A percentile compares a stretch with the other conserved stretches of the same genome.
Evolutionary conservation across 768 basidiomycete species (phyloP).

Genomic region (Suillus placidus): DNA sequence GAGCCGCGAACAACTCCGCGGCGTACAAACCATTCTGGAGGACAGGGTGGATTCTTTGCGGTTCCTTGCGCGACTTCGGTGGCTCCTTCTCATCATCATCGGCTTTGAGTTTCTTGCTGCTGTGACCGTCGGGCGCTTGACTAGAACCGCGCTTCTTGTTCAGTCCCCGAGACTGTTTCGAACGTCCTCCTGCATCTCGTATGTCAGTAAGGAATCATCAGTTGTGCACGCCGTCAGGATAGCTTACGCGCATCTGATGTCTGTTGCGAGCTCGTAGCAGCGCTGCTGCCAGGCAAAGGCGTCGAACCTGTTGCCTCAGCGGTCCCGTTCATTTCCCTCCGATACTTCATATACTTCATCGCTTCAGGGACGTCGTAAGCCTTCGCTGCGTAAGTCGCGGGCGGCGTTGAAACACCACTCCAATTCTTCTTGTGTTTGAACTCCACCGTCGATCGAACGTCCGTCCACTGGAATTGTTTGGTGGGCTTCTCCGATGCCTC

Average conservation of each 20-base stretch:
- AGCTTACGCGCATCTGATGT: not conserved
- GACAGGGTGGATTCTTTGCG: not conserved
- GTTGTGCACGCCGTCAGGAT: not conserved
- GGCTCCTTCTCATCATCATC: not conserved
- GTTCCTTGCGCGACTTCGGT: not conserved
- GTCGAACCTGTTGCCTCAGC: not conserved
- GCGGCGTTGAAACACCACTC: not conserved
- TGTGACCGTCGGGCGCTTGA: too few relatives aligned
- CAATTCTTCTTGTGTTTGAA: not conserved
- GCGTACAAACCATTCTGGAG: constrained; percentile 8
- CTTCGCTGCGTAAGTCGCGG: not conserved
- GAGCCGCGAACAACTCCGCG: constrained; percentile 7
- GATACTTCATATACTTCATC: not conserved
- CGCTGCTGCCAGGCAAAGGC: not conserved
- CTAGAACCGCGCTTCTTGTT: not conserved
- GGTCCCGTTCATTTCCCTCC: not conserved
- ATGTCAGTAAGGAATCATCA: not conserved
- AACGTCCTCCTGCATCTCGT: not conserved
- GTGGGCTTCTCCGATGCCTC: not conserved
- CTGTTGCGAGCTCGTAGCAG: not conserved
- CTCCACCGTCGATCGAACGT: not conserved
- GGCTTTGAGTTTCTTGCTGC: not conserved
- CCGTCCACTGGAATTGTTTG: not conserved
- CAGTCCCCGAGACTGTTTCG: not conserved
- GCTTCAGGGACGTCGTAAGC: not conserved